Base-by-base conservation (phyloP, 169 alveolate genomes). In the Perkinsus marinus region DNA sequence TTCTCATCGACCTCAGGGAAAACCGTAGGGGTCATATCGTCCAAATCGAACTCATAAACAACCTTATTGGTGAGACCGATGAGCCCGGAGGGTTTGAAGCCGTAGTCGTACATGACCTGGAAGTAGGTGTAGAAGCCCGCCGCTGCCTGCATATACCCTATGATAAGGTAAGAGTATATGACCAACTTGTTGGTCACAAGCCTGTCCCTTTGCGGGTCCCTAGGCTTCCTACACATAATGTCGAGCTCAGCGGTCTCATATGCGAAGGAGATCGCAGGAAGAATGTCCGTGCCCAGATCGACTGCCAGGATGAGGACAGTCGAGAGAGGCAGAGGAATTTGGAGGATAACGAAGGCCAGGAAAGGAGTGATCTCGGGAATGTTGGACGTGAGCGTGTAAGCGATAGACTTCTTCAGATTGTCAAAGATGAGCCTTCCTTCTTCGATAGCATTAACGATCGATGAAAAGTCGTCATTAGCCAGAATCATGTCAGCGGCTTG, bases 381-480 rank as follows among this genome's bases (percentile, higher is more conserved):
- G 93, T 97, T 97, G 7, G 98, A 96, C 7, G 98, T 98, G 43
- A 97, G 96, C 91, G 96, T 95, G 93, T 96, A 97, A 68, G 97
- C 96, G 46, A 97, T 97, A 93, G 96, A 97, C 94, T 97, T 97
- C 92, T 97, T 97, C 41, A 97, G 96, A 94, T 97, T 97, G 37
- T 97, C 96, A 94, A 95, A 97, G 68, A 97, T 97, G 43, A 96
- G 95, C 68, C 98, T 93, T 19, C 98, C 98, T 39, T 96, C 95
- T 92, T 95, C 95, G 57, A 96, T 96, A 34, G 98, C 96, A 90
- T 94, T 96, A 43, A 96, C 97, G 22, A 96, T 96, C 2, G 97
- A 95, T 39, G 96, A 95, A 94, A 96, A 96, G 92, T 96, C 96
- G 92, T 96, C 97, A 92, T 96, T 97, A 68, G 96, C 93, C 90